These are phyloP conservation scores for Leucocoprinus birnbaumii DNA, from an alignment of 768 basidiomycete species.

Conservation along the genomic window DNA sequence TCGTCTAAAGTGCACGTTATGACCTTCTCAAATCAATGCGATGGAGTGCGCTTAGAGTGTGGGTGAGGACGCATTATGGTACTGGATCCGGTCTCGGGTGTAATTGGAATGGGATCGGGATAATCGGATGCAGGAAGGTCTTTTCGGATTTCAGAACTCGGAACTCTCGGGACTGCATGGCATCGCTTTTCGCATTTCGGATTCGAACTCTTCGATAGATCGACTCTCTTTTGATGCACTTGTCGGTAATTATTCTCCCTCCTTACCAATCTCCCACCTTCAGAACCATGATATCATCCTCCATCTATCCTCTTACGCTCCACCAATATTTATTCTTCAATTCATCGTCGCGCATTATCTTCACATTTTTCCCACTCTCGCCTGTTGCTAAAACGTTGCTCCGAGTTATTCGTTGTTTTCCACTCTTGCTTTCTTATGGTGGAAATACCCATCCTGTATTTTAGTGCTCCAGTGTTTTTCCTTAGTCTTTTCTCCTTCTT, in stretches of 20 bases:
- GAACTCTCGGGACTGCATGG: background rate
- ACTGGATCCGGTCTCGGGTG: background rate
- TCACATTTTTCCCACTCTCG: background rate
- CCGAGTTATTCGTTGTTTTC: background rate
- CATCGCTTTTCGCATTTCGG: background rate
- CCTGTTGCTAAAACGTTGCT: background rate
- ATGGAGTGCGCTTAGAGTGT: background rate
- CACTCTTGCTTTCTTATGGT: background rate
- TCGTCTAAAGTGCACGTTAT: slow-evolving; percentile 12
- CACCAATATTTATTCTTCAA: background rate
- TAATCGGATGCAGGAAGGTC: background rate
- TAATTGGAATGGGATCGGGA: background rate
- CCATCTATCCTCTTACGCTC: background rate
- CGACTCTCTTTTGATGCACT: background rate
- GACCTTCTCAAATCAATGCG: background rate
- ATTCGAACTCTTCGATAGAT: background rate
- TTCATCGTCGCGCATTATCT: background rate
- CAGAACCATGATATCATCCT: background rate
- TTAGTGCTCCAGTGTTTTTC: background rate
- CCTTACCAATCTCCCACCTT: background rate
- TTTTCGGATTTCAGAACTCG: background rate
- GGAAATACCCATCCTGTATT: background rate
- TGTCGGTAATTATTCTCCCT: background rate
- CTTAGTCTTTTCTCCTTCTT: background rate
- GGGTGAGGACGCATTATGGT: background rate